These are phyloP conservation scores for Bimuria novae-zelandiae DNA, from an alignment of 2,329 filamentous ascomycete species.

Conservation along the genomic window DNA sequence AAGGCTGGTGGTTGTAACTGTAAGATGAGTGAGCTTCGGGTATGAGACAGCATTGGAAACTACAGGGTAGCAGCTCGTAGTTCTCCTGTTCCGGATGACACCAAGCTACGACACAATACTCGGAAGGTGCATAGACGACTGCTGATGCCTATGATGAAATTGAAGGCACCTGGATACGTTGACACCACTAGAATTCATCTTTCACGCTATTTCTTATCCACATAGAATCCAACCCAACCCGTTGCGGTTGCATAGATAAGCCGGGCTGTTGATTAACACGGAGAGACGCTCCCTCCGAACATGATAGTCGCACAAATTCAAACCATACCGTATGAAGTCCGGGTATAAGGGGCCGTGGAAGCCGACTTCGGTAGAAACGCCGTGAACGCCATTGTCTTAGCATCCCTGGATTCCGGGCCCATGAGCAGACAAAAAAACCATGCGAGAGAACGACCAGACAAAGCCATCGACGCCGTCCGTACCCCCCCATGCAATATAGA, in stretches of 20 bases:
- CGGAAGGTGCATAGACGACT: too few relatives aligned
- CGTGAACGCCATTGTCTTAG: constrained; percentile 3
- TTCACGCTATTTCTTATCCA: neutral
- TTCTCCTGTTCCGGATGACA: neutral
- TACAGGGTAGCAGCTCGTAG: neutral
- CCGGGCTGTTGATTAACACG: neutral
- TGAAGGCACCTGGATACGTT: too few relatives aligned
- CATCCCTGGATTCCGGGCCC: neutral
- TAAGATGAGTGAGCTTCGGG: neutral
- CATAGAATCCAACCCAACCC: neutral
- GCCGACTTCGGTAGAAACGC: constrained; percentile 4
- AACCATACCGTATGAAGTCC: constrained; percentile 9
- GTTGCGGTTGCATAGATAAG: neutral
- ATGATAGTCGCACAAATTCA: constrained; percentile 6
- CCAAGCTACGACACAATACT: neutral
- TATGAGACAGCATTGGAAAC: neutral
- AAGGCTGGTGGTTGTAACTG: neutral
- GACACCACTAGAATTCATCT: neutral
- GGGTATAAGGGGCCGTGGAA: constrained; percentile 13
- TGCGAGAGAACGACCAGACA: neutral
- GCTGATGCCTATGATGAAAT: too few relatives aligned
- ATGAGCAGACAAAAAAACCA: neutral
- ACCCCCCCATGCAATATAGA: neutral
- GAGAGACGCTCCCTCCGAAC: too few relatives aligned
- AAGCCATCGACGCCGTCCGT: neutral